Base-by-base conservation (phyloP, 139 green algal genomes). In the Marvania coccoides region DNA sequence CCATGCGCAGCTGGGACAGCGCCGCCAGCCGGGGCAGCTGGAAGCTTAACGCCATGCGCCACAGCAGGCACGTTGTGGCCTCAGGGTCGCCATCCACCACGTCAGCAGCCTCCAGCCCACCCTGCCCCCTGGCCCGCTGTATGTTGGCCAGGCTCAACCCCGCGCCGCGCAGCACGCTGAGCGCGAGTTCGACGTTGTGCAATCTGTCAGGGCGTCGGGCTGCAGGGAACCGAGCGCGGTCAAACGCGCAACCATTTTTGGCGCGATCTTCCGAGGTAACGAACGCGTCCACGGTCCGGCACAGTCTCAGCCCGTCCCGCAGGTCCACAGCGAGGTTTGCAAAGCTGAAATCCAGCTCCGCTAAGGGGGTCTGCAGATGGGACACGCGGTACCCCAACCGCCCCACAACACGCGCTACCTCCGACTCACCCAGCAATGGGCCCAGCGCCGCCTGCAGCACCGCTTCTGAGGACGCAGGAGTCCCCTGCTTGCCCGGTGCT, bases 341-440 rank as follows among this genome's bases (percentile, higher is more conserved):
- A 13, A 92, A 59, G 6, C 51, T 33, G 58, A 87, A 90, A 47
- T 84, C 71, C 55, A 81, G 88, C 69, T 94, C 85, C 15, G 76
- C 64, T 5, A 79, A 64, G 0, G 82, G 79, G 45, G 73, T 65
- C 73, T 95, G 88, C 40, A 63, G 23, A 62, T 94, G 83, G 2
- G 63, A 26, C 31, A 90, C 75, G 34, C 28, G 58, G 61, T 85
- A 93, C 35, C 82, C 84, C 64, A 87, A 75, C 39, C 78, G 53
- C 26, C 82, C 78, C 69, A 97, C 71, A 37, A 88, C 74, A 35
- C 85, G 80, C 45, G 85, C 23, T 2, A 91, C 46, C 40, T 95
- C 82, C 1, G 85, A 85, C 48, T 92, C 81, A 23, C 90, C 88
- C 1, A 70, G 38, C 54, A 95, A 68, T 47, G 85, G 71, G 1